Conservation (phyloP, 331 rosid species). For the Erythrophleum ivorense region DNA sequence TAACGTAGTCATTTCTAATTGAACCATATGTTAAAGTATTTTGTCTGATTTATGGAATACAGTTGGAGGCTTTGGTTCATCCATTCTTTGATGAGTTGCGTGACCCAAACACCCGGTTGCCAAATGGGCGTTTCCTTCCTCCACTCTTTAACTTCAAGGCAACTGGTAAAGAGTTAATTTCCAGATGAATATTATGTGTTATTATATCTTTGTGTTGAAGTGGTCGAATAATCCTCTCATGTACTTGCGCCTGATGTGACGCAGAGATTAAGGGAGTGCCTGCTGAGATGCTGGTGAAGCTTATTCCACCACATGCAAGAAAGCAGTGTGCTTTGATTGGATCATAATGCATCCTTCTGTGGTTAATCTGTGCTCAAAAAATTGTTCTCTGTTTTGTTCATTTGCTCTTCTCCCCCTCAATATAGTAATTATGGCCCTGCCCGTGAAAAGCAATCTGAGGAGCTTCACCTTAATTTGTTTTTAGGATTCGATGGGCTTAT, state of each 20-base stretch:
- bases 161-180: constrained; percentile 52
- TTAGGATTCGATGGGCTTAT: constrained; percentile 34
- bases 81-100: constrained; percentile 85
- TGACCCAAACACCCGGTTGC: constrained; percentile 67
- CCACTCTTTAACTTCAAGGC: constrained; percentile 79
- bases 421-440: constrained; percentile 27
- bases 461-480: constrained; percentile 27
- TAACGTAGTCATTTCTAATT: neutral
- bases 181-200: neutral
- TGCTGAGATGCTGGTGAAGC: constrained; percentile 72
- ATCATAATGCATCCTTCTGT: constrained; percentile 38
- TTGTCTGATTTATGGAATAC: constrained; percentile 22
- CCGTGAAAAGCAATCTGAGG: constrained; percentile 45
- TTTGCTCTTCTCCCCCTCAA: constrained; percentile 32
- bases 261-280: constrained; percentile 76
- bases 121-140: constrained; percentile 77
- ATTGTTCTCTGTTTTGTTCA: constrained; percentile 18
- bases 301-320: constrained; percentile 76
- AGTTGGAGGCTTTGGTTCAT: constrained; percentile 81
- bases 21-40: constrained; percentile 3
- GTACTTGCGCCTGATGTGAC: constrained; percentile 27
- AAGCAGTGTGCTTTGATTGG: constrained; percentile 66
- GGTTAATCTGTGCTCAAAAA: constrained; percentile 32
- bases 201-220: neutral
- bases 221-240: constrained; percentile 9